These are phyloP conservation scores for Arthroderma sp. DNA, from an alignment of 2,329 filamentous ascomycete genomes.

Conservation along the genomic window DNA sequence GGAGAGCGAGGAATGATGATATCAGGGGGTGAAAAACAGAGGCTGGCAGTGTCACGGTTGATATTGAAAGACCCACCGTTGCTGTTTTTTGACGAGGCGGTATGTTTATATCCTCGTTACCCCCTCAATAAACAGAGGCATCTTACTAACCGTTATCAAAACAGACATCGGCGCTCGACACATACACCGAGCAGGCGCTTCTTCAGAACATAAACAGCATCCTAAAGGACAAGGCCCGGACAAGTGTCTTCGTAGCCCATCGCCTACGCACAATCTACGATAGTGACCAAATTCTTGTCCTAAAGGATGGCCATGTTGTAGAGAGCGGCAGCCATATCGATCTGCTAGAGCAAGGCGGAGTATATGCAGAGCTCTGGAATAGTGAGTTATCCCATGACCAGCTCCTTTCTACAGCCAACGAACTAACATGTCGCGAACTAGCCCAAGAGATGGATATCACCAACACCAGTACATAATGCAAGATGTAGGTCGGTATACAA, in stretches of 20 bases:
- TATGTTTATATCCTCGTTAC: slow-evolving; percentile 27
- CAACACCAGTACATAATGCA: neutral
- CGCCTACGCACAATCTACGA: slow-evolving; percentile 87
- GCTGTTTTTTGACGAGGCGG: slow-evolving; percentile 87
- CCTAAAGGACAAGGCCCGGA: slow-evolving; percentile 72
- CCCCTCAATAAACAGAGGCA: neutral
- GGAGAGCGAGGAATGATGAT: slow-evolving; percentile 96
- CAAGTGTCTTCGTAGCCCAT: slow-evolving; percentile 91
- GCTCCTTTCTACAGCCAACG: neutral
- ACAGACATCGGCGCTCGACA: slow-evolving; percentile 74
- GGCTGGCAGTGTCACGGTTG: slow-evolving; percentile 69
- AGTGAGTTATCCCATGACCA: slow-evolving; percentile 41
- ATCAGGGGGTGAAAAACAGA: slow-evolving; percentile 85
- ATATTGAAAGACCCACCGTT: slow-evolving; percentile 82
- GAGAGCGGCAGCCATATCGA: slow-evolving; percentile 81
- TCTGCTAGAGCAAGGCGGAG: slow-evolving; percentile 62
- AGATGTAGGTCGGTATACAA: neutral
- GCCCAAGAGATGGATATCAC: neutral
- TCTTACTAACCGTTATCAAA: slow-evolving; percentile 6
- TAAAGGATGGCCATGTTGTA: slow-evolving; percentile 71
- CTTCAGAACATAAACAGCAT: slow-evolving; percentile 90
- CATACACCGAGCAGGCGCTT: slow-evolving; percentile 81
- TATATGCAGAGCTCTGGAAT: slow-evolving; percentile 87
- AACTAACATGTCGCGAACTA: neutral
- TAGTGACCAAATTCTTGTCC: slow-evolving; percentile 81